Evolutionary conservation across 106 monocot species (phyloP).

Genomic region (Allium sativum): DNA sequence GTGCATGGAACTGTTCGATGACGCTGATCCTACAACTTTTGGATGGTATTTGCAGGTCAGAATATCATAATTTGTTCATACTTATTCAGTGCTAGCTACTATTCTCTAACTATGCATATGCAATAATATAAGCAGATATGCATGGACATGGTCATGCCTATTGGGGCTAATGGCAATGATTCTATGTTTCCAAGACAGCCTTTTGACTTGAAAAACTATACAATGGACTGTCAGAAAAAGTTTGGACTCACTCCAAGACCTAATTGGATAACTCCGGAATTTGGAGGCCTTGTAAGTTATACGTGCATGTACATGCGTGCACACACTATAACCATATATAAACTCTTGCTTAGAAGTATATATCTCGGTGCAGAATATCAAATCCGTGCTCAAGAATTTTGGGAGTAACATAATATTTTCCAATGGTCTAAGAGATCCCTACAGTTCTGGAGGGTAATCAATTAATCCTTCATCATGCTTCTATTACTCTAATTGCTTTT

Average conservation of each 20-base stretch:
- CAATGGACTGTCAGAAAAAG: not conserved
- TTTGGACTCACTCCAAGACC: conserved; percentile 20
- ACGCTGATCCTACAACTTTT: no score
- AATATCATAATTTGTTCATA: no score
- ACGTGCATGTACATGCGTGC: not conserved
- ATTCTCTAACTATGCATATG: no score
- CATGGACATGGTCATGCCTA: conserved; percentile 24
- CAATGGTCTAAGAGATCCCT: conserved; percentile 92
- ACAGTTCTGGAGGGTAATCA: conserved; percentile 90
- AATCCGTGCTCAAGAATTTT: conserved; percentile 62
- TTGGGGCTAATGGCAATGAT: conserved; percentile 3
- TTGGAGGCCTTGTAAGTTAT: conserved; percentile 59
- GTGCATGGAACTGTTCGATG: no score
- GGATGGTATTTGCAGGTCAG: no score
- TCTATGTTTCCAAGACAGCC: conserved; percentile 15
- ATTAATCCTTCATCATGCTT: not conserved
- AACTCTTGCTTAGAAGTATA: not conserved
- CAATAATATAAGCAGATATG: no score
- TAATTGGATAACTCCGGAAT: conserved; percentile 93
- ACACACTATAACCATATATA: not conserved
- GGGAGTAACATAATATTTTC: conserved; percentile 97
- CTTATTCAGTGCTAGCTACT: no score
- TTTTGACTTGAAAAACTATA: conserved; percentile 4
- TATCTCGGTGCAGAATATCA: conserved; percentile 42
- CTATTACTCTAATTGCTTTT: not conserved